Evolutionary conservation across 805 yeast genomes (phyloP).

Genomic region (Kockiozyma suomiensis): DNA sequence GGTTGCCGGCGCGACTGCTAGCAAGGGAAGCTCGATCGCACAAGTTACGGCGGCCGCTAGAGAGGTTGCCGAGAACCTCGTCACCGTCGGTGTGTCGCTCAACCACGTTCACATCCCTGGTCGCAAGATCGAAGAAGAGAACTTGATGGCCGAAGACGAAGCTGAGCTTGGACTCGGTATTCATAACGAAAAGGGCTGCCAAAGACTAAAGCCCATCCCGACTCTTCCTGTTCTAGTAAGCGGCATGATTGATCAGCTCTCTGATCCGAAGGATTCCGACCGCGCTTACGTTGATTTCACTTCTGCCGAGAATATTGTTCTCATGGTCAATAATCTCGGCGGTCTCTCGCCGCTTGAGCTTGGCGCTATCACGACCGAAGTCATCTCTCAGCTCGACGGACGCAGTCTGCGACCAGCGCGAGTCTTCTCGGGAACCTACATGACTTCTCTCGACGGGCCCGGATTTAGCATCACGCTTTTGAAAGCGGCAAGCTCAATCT

Average conservation of each 20-base stretch:
- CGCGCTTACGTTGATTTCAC: constrained; percentile 77
- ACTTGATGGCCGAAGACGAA: constrained; percentile 58
- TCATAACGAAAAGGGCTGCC: constrained; percentile 90
- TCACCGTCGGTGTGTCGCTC: constrained; percentile 85
- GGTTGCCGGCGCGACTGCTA: constrained; percentile 73
- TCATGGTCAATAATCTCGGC: constrained; percentile 83
- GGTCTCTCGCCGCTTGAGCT: constrained; percentile 84
- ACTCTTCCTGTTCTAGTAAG: constrained; percentile 60
- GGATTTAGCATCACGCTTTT: constrained; percentile 86
- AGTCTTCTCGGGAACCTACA: constrained; percentile 73
- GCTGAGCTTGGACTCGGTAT: constrained; percentile 95
- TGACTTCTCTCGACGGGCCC: constrained; percentile 88
- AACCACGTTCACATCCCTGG: constrained; percentile 93
- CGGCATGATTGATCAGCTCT: constrained; percentile 61
- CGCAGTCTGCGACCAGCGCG: constrained; percentile 62
- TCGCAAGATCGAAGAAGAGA: constrained; percentile 53
- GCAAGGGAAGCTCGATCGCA: constrained; percentile 50
- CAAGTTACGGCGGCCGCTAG: constrained; percentile 63
- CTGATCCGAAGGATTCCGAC: constrained; percentile 67
- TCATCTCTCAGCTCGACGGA: constrained; percentile 29
- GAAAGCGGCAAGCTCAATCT: constrained; percentile 61
- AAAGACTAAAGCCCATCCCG: constrained; percentile 68
- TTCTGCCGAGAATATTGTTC: constrained; percentile 62
- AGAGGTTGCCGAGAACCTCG: constrained; percentile 63
- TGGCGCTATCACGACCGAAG: constrained; percentile 65